Percentiles rank a stretch among this genome's conserved stretches.
Conservation (phyloP, 169 alveolate genomes). For the Cryptosporidium andersoni region DNA sequence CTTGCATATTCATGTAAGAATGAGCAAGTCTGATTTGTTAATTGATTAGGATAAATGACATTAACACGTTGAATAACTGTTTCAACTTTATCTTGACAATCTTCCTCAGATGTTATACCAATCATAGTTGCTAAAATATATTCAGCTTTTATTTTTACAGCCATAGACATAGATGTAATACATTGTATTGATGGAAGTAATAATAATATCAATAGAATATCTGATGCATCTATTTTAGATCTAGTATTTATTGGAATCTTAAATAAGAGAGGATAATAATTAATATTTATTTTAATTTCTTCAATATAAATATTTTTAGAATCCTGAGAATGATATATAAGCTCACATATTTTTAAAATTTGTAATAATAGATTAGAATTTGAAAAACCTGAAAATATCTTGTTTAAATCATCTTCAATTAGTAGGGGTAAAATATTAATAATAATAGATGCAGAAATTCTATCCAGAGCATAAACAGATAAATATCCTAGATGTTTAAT, state of each 20-base stretch:
- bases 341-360: constrained; percentile 36
- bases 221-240: not conserved
- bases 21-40: not conserved
- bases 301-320: not conserved
- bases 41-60: not conserved
- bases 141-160: constrained; percentile 45
- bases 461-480: not conserved
- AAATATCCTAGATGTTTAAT: not conserved
- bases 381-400: not conserved
- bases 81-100: not conserved
- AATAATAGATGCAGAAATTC: constrained; percentile 24
- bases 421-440: constrained; percentile 1
- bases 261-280: not conserved
- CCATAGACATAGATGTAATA: constrained; percentile 13
- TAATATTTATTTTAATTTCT: constrained; percentile 2
- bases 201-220: constrained; percentile 4
- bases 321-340: not conserved
- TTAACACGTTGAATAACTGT: not conserved
- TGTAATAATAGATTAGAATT: constrained; percentile 14
- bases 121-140: constrained; percentile 1
- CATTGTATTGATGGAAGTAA: constrained; percentile 44
- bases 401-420: constrained; percentile 1
- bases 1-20: constrained; percentile 27
- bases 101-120: not conserved
- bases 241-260: not conserved